Evolutionary conservation across 2,329 filamentous ascomycete genomes (phyloP).

Genomic region (Leptographium flavum): DNA sequence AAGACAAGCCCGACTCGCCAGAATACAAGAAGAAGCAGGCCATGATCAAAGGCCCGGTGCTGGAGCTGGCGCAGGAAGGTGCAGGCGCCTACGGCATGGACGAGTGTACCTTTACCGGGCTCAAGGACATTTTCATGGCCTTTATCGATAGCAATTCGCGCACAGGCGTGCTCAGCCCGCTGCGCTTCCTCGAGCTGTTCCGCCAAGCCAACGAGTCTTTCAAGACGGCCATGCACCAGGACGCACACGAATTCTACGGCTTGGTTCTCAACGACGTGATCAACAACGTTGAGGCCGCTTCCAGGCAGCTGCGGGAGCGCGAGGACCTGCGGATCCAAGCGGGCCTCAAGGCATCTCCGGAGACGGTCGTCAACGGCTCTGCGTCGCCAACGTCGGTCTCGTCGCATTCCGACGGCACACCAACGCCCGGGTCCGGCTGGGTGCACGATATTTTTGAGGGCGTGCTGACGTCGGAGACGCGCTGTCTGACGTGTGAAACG

Average conservation of each 20-base stretch:
- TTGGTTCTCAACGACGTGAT: conserved; percentile 93
- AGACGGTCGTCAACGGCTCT: conserved; percentile 21
- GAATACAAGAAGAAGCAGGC: conserved; percentile 98
- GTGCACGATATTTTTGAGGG: conserved; percentile 97
- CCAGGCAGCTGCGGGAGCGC: conserved; percentile 37
- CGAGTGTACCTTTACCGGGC: conserved; percentile 82
- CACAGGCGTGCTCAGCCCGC: conserved; percentile 81
- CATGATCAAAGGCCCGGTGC: conserved; percentile 70
- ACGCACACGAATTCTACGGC: conserved; percentile 94
- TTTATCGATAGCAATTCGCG: conserved; percentile 68
- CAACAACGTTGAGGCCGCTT: conserved; percentile 75
- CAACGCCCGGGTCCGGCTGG: conserved; percentile 62
- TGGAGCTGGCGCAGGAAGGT: conserved; percentile 75
- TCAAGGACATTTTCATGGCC: conserved; percentile 93
- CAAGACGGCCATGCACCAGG: conserved; percentile 91
- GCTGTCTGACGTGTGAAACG: conserved; percentile 92
- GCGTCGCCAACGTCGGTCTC: conserved; percentile 18
- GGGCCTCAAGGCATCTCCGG: conserved; percentile 36
- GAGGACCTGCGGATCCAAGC: conserved; percentile 17
- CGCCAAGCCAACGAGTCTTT: conserved; percentile 96
- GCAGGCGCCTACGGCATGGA: conserved; percentile 75
- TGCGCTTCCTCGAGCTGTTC: conserved; percentile 86
- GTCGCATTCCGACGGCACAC: conserved; percentile 23
- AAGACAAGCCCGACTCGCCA: conserved; percentile 87
- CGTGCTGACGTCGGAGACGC: conserved; percentile 85